A percentile compares a stretch with the other conserved stretches of the same genome.
Evolutionary conservation across 2,329 filamentous ascomycete genomes (phyloP).

Genomic region (Fusarium pininemorale): DNA sequence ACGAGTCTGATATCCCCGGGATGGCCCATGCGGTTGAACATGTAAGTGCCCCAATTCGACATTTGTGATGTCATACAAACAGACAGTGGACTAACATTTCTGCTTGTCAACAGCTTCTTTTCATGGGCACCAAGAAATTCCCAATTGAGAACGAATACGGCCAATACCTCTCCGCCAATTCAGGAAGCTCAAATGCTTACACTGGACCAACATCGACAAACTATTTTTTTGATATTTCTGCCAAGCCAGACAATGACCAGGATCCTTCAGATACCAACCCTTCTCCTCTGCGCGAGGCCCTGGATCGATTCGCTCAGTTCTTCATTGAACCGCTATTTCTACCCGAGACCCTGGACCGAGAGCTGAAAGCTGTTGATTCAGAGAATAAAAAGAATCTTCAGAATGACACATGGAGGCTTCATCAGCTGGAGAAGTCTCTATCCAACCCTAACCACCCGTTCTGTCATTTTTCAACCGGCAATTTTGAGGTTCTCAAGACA

Average conservation of each 20-base stretch:
- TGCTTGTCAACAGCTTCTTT: conserved; percentile 69
- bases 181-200: conserved; percentile 93
- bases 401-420: conserved; percentile 85
- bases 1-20: conserved; percentile 88
- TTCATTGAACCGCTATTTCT: conserved; percentile 90
- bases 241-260: conserved; percentile 72
- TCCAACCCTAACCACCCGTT: conserved; percentile 89
- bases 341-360: conserved; percentile 83
- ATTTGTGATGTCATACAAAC: not conserved
- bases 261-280: conserved; percentile 64
- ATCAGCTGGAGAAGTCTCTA: conserved; percentile 88
- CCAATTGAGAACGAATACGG: conserved; percentile 96
- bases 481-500: conserved; percentile 85
- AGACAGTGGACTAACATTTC: conserved; percentile 22
- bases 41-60: conserved; percentile 52
- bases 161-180: conserved; percentile 89
- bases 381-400: conserved; percentile 99
- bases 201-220: conserved; percentile 94
- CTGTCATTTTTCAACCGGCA: conserved; percentile 91
- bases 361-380: conserved; percentile 89
- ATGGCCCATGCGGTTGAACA: conserved; percentile 98
- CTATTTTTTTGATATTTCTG: conserved; percentile 96
- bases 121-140: conserved; percentile 99
- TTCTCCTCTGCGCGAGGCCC: conserved; percentile 76
- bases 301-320: conserved; percentile 94